Evolutionary conservation across 176 grass and related monocot species (phyloP), one percentile per base, ranked within the genome.

Genomic region (Eragrostis curvula): DNA sequence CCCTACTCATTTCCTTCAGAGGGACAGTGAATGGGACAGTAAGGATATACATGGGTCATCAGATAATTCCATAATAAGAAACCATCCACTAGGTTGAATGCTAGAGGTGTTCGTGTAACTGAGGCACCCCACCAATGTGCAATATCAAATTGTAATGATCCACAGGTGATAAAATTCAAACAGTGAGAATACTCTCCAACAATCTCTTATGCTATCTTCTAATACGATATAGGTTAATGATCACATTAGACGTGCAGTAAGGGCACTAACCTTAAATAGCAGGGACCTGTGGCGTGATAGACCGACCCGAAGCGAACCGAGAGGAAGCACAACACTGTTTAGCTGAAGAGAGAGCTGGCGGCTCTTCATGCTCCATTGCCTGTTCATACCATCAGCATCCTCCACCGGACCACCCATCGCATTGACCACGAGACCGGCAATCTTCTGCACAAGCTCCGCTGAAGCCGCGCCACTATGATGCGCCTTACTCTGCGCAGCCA

Each of bases 231-330:
- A 70, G 13, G 56, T 59, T 42, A 68, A 81, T 16, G 49, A 23
- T 69, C 28, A 71, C 53, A 78, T 69, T 52, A 73, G 80, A 70
- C 20, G 46, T 2, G 20, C 15, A 64, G 48, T 48, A 74, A 12
- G 66, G 53, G 72, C 32, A 84, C 84, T 76, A 88, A 98, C 96
- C 96, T 96, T 99, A 83, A 99, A 99, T 15, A 99, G 96, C 56
- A 99, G 89, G 39, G 96, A 88, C 78, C 96, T 90, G 58, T 96
- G 93, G 10, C 93, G 87, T 9, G 96, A 96, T 40, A 99, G 85
- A 41, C 96, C 96, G 82, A 94, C 39, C 56, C 66, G 68, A 81
- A 99, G 83, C 2, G 40, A 92, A 68, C 96, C 93, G 80, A 99
- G 93, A 70, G 93, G 91, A 79, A 99, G 91, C 80, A 91, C 87